Base-by-base conservation (phyloP, 139 green algal species). In the Chlamydomonas asymmetrica region DNA sequence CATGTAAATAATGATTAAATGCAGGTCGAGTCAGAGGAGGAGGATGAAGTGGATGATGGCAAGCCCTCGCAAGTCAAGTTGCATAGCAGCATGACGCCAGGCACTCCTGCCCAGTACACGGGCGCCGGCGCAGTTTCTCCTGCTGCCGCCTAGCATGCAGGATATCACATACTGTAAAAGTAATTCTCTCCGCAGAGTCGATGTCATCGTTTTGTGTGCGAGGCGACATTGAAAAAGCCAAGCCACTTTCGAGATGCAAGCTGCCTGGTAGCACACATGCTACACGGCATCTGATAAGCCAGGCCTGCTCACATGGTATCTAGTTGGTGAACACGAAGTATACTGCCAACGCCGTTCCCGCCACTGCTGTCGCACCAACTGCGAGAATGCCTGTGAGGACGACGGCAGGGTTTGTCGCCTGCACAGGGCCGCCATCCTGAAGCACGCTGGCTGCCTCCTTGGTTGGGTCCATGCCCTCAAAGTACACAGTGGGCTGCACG, bases 381-480 rank as follows among this genome's bases (percentile, higher is more conserved):
- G 82, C 89, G 22, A 91, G 49, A 3, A 84, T 84, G 63, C 66
- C 82, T 3, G 84, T 69, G 8, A 79, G 63, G 9, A 86, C 34
- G 23, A 78, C 82, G 39, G 79, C 80, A 3, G 83, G 82, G 76
- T 92, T 88, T 16, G 85, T 38, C 3, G 22, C 60, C 6, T 59
- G 31, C 6, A 65, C n/a, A 39, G n/a, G 25, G 18, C 43, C 18
- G n/a, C n/a, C 60, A 31, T 70, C 52, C 63, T 68, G 43, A 9
- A 74, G 29, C 9, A 79, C 56, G n/a, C 57, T 77, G 1, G 39
- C 59, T 3, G 27, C 66, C 73, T 87, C 71, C 65, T 81, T 74
- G 25, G 56, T 79, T 6, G 85, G 81, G 78, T 88, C 82, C 76
- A 80, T 82, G 66, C 90, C 91, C 80, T 97, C 92, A 50, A 97